Percentiles rank a stretch among this genome's conserved stretches.
Evolutionary conservation across 345 rosid genomes (phyloP).

Genomic region (Arabis hirsuta): DNA sequence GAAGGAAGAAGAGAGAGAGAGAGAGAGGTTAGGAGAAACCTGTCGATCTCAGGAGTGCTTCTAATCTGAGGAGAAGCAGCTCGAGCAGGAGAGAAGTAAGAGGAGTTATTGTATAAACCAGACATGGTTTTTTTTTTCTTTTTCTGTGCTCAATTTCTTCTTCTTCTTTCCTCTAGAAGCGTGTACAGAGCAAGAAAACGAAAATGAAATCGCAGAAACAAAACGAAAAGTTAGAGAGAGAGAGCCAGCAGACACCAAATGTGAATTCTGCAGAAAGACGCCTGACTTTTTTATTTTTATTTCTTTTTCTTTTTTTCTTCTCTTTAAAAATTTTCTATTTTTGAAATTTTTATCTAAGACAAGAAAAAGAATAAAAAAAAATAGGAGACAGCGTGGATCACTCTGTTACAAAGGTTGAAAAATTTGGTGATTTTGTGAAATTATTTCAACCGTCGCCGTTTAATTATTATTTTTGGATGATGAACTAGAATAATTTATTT

Average conservation of each 20-base stretch:
- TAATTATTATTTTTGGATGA: background rate
- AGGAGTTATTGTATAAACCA: constrained; percentile 78
- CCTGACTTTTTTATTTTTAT: constrained; percentile 36
- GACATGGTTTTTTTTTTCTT: constrained; percentile 57
- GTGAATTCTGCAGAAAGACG: constrained; percentile 47
- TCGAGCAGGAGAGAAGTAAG: constrained; percentile 95
- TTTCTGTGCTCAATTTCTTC: background rate
- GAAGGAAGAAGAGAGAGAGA: background rate
- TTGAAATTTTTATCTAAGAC: background rate
- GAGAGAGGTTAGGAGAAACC: constrained; percentile 44
- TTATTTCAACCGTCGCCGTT: constrained; percentile 30
- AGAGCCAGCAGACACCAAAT: constrained; percentile 43
- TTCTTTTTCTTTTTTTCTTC: background rate
- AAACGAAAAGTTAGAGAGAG: background rate
- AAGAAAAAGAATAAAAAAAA: background rate
- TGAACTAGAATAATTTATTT: no score
- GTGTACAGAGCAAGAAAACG: constrained; percentile 17
- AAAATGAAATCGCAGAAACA: constrained; percentile 14
- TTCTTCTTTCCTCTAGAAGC: constrained; percentile 16
- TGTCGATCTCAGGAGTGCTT: constrained; percentile 90
- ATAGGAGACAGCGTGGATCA: constrained; percentile 36
- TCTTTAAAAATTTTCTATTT: constrained; percentile 1
- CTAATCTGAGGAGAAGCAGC: constrained; percentile 99
- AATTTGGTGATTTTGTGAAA: background rate
- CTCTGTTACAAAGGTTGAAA: constrained; percentile 42